phyloP scores from a whole-genome alignment of 192 early-diverging fungal genomes.

The Mortierella hygrophila region DNA sequence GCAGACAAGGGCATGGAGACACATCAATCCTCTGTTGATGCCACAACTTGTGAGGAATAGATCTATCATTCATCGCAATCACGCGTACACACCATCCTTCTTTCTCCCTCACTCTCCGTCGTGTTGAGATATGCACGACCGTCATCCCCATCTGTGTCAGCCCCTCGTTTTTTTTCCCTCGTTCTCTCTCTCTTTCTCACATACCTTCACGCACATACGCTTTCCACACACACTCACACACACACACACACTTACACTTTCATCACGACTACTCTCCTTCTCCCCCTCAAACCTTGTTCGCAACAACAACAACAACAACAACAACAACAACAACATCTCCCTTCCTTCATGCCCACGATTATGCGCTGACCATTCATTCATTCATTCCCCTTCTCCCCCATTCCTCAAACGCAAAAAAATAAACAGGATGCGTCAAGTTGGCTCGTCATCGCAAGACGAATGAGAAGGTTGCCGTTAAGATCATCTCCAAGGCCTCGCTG shows the following conservation, averaged over 20 bases:
- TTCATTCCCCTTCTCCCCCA: background rate
- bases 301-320: background rate
- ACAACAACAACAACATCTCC: background rate
- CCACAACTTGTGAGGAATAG: background rate
- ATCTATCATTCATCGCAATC: background rate
- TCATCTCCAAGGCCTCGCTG: slow-evolving; percentile 65
- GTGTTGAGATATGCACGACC: background rate
- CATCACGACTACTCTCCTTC: background rate
- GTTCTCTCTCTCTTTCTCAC: background rate
- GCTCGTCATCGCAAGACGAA: slow-evolving; percentile 65
- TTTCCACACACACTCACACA: background rate
- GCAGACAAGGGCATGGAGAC: background rate
- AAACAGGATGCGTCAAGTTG: slow-evolving; percentile 64
- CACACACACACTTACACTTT: background rate
- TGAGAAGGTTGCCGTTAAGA: slow-evolving; percentile 68
- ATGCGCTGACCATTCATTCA: background rate
- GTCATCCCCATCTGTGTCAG: background rate
- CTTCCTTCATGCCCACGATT: background rate
- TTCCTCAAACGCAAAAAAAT: background rate
- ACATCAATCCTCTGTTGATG: background rate
- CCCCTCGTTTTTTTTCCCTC: slow-evolving; percentile 23
- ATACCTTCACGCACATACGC: background rate
- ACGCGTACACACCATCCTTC: background rate
- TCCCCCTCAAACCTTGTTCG: background rate
- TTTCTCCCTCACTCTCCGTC: background rate